Evolutionary conservation across 106 monocot genomes (phyloP).

Genomic region (Dendrobium officinale): DNA sequence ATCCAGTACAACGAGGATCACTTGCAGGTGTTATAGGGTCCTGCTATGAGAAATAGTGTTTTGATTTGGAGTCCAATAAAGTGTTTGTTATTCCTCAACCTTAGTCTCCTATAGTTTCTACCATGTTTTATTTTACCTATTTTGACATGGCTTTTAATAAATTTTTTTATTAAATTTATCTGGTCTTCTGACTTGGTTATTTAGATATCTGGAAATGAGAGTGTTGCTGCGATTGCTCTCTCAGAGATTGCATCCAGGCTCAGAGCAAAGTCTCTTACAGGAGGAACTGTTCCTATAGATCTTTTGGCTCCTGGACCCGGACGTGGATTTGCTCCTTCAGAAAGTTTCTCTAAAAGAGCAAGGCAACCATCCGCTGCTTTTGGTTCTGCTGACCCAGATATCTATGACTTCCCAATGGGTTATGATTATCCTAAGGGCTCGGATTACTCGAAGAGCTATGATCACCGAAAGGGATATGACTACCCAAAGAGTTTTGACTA

Average conservation of each 20-base stretch:
- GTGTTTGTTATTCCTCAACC: background rate
- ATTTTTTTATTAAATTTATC: background rate
- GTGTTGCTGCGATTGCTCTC: conserved; percentile 5
- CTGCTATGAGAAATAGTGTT: background rate
- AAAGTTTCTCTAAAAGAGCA: conserved; percentile 5
- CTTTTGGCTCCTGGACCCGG: background rate
- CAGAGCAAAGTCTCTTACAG: conserved; percentile 4
- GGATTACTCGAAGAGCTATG: background rate
- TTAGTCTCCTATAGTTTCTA: background rate
- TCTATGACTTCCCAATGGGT: background rate
- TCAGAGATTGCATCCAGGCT: conserved; percentile 6
- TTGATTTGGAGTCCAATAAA: background rate
- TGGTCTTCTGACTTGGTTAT: background rate
- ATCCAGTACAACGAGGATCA: background rate
- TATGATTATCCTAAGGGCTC: conserved; percentile 6
- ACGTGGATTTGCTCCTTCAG: conserved; percentile 6
- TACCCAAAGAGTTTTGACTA: conserved; percentile 3
- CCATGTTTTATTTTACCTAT: background rate
- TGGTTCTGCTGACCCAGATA: background rate
- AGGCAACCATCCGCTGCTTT: background rate
- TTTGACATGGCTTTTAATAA: background rate
- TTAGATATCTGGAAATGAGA: conserved; percentile 8
- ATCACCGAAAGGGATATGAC: background rate
- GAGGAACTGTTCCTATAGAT: background rate
- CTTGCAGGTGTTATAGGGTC: background rate